Conservation (phyloP, 306 rosid genomes). For the Trifolium repens region DNA sequence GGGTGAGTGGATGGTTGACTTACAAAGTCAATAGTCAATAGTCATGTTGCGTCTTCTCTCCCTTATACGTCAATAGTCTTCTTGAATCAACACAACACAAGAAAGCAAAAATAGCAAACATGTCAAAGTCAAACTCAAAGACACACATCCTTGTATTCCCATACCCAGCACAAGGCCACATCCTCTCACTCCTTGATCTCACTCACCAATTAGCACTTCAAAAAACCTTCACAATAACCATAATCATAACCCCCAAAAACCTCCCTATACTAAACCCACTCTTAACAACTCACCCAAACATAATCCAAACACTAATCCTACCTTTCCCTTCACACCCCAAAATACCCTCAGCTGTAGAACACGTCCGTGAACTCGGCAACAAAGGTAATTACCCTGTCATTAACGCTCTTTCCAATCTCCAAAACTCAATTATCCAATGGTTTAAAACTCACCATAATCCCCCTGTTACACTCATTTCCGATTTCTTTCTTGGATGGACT, state of each 20-base stretch:
- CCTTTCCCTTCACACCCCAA: slow-evolving; percentile 73
- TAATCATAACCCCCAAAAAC: slow-evolving; percentile 70
- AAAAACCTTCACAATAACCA: slow-evolving; percentile 50
- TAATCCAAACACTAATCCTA: slow-evolving; percentile 53
- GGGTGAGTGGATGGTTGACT: too few relatives aligned
- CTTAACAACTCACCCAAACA: slow-evolving; percentile 58
- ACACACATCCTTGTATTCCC: slow-evolving; percentile 66
- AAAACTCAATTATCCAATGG: slow-evolving; percentile 42
- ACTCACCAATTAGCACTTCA: slow-evolving; percentile 55
- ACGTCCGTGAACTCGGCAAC: slow-evolving; percentile 62
- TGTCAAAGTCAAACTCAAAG: slow-evolving; percentile 32
- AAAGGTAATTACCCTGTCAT: slow-evolving; percentile 55
- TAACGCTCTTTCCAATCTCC: slow-evolving; percentile 47
- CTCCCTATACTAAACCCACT: slow-evolving; percentile 53
- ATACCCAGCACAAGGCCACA: slow-evolving; percentile 82
- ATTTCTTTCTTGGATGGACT: slow-evolving; percentile 58
- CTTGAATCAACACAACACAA: background rate
- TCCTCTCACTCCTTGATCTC: slow-evolving; percentile 61
- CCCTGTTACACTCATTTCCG: slow-evolving; percentile 47
- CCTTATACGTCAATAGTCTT: too few relatives aligned
- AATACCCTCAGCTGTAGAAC: slow-evolving; percentile 55
- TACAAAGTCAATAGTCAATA: too few relatives aligned
- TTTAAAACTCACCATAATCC: slow-evolving; percentile 40
- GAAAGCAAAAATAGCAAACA: background rate
- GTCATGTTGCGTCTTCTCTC: too few relatives aligned